phyloP scores from a whole-genome alignment of 2,329 filamentous ascomycete species.

The Calcarisporium arbuscula region DNA sequence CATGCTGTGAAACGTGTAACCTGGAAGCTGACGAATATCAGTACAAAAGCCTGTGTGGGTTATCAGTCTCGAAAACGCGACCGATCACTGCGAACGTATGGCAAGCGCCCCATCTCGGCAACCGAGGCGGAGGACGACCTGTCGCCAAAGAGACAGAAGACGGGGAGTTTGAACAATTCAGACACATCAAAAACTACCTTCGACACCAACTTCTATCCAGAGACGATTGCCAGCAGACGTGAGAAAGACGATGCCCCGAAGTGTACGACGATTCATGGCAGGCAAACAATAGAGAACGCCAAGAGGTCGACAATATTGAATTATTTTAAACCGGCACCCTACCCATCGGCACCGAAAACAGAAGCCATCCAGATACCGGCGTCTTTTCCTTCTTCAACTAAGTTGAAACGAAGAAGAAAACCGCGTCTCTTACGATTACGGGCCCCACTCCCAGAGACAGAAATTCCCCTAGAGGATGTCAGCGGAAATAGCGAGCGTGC shows the following conservation, averaged over 20 bases:
- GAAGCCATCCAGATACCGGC: constrained; percentile 8
- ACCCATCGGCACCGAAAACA: constrained; percentile 7
- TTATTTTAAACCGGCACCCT: constrained; percentile 32
- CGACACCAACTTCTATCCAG: too few species aligned
- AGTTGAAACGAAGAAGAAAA: constrained; percentile 12
- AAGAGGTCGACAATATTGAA: constrained; percentile 31
- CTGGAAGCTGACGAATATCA: constrained; percentile 12
- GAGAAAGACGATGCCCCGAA: background rate
- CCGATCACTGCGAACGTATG: constrained; percentile 34
- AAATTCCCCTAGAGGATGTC: too few species aligned
- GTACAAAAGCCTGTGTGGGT: constrained; percentile 23
- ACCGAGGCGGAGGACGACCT: constrained; percentile 19
- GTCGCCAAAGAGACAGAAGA: constrained; percentile 20
- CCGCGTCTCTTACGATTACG: constrained; percentile 20
- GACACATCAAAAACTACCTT: too few species aligned
- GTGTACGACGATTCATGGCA: background rate
- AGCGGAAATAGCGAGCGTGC: too few species aligned
- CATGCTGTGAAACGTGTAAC: background rate
- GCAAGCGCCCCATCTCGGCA: constrained; percentile 23
- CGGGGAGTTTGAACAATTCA: too few species aligned
- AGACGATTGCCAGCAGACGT: constrained; percentile 7
- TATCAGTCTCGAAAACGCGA: constrained; percentile 20
- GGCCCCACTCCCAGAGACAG: too few species aligned
- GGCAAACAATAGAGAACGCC: background rate
- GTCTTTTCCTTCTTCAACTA: constrained; percentile 8